Conservation (phyloP, 2,329 filamentous ascomycete species). For the Aspergillus ustus region DNA sequence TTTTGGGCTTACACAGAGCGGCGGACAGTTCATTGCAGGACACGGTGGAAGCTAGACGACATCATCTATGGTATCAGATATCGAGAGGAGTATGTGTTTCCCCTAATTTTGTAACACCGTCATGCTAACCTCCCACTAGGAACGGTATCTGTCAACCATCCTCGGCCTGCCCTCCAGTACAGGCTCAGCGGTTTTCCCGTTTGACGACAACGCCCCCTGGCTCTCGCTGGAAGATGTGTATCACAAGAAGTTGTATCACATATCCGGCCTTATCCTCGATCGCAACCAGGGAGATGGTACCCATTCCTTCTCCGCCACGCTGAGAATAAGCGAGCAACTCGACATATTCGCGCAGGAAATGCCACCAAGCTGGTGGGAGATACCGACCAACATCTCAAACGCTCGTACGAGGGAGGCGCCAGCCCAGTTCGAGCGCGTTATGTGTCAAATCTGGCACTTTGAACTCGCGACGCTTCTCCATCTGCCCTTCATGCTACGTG, state of each 20-base stretch:
- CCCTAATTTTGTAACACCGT: not conserved
- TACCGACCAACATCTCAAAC: not conserved
- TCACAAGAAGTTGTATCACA: not conserved
- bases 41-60: not conserved
- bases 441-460: conserved; percentile 9
- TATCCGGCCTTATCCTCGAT: not conserved
- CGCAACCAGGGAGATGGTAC: conserved; percentile 1
- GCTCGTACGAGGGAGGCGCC: not conserved
- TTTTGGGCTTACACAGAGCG: conserved; percentile 2
- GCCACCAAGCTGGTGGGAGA: conserved; percentile 1
- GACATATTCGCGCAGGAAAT: not conserved
- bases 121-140: not conserved
- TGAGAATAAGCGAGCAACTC: not conserved
- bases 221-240: not conserved
- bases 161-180: conserved; percentile 6
- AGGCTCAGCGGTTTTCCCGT: not conserved
- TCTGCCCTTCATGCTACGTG: conserved; percentile 5
- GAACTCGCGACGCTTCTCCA: not conserved
- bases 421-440: conserved; percentile 3
- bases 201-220: not conserved
- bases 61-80: conserved; percentile 7
- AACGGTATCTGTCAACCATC: conserved; percentile 1
- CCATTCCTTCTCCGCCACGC: not conserved
- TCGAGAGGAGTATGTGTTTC: not conserved
- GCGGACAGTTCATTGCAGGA: not conserved